Base-by-base conservation (phyloP, 1,284 basidiomycete species). In the Laetiporus sulphureus region DNA sequence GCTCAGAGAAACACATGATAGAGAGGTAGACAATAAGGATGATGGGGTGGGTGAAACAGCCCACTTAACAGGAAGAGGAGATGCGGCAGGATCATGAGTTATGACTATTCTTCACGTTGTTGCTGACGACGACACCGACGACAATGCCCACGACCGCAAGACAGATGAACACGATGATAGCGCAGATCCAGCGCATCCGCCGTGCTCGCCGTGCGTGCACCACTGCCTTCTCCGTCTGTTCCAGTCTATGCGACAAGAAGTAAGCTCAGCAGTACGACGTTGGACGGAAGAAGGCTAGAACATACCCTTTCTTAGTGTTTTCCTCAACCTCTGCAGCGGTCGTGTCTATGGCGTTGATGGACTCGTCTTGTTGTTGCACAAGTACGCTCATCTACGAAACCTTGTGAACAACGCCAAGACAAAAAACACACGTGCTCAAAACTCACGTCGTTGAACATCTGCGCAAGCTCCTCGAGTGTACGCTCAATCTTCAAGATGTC, bases 401-500 rank as follows among this genome's bases (percentile, higher is more conserved):
- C n/a, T n/a, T n/a, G n/a, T n/a, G n/a, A n/a, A n/a, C n/a, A n/a
- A 32, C 37, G 30, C 53, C 36, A 54, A 43, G 21, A 42, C 19
- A 20, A 22, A 41, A 7, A 41, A 39, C 21, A 32, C 34, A 18
- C 23, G 32, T 21, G 21, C 4, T 16, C 21, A 29, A 22, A 21
- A 38, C 60, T 36, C 36, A 76, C 79, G 56, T 97, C 94, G 50
- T 78, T 79, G 65, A 96, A 93, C 49, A 97, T 68, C 59, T 91
- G 87, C 1, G 85, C 88, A 40, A 97, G 74, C 61, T 97, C 92
- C 19, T 79, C 82, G 38, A 97, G 66, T 2, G 92, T 96, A 53
- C 75, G 71, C 62, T 96, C 92, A 60, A 97, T 92, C 55, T 79
- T 79, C 52, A 78, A 76, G 52, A 98, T 79, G 49, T 97, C 93